Conservation (phyloP, 2,329 filamentous ascomycete genomes). For the Chalaropsis ovoidea region DNA sequence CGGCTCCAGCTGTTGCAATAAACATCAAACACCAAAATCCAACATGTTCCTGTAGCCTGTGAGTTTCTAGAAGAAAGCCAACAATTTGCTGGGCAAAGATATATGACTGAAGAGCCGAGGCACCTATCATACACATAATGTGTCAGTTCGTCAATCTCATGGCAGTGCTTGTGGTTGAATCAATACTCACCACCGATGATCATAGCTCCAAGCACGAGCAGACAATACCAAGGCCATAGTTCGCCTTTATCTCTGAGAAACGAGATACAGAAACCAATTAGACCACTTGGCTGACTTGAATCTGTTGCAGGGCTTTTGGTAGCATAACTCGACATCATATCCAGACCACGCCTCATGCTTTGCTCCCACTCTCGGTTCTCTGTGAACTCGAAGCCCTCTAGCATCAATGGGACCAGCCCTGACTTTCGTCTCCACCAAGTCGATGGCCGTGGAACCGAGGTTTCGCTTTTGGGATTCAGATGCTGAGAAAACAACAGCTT, state of each 20-base stretch:
- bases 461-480: constrained; percentile 26
- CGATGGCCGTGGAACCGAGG: constrained; percentile 18
- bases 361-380: constrained; percentile 22
- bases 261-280: constrained; percentile 21
- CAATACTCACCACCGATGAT: constrained; percentile 25
- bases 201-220: constrained; percentile 22
- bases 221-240: constrained; percentile 25
- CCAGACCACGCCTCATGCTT: constrained; percentile 19
- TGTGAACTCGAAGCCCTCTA: constrained; percentile 21
- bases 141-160: not conserved
- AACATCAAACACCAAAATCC: constrained; percentile 32
- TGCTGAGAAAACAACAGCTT: constrained; percentile 35
- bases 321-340: constrained; percentile 20
- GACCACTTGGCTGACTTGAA: constrained; percentile 1
- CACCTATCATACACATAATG: not conserved
- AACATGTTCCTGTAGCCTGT: constrained; percentile 12
- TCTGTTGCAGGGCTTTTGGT: not conserved
- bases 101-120: constrained; percentile 25
- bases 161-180: not conserved
- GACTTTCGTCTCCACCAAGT: constrained; percentile 25
- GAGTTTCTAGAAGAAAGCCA: constrained; percentile 20
- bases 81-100: constrained; percentile 26
- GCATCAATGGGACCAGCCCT: constrained; percentile 20
- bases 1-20: constrained; percentile 30
- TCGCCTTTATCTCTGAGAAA: constrained; percentile 22